phyloP scores from a whole-genome alignment of 352 stramenopile genomes.

The Phytophthora sp. region DNA sequence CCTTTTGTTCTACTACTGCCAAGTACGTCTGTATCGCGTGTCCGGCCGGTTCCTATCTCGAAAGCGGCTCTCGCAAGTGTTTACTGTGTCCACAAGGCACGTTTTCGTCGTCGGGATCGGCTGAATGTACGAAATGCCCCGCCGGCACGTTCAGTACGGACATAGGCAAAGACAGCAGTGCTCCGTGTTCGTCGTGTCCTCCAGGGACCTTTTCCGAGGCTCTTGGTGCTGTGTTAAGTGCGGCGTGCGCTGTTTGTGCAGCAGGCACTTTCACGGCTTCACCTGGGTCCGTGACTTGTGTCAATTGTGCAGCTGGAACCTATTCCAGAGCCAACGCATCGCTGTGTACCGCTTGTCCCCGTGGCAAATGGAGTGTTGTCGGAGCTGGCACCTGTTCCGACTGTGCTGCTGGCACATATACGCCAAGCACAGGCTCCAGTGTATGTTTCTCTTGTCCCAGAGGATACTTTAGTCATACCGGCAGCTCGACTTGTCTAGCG shows the following conservation, averaged over 20 bases:
- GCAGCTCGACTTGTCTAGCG: slow-evolving; percentile 36
- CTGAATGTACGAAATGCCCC: slow-evolving; percentile 54
- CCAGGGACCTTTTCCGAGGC: slow-evolving; percentile 53
- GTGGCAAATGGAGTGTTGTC: slow-evolving; percentile 50
- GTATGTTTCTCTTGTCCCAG: slow-evolving; percentile 58
- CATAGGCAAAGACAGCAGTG: slow-evolving; percentile 40
- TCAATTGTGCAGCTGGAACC: slow-evolving; percentile 36
- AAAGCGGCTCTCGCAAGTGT: slow-evolving; percentile 63
- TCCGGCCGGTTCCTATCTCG: slow-evolving; percentile 57
- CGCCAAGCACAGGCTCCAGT: slow-evolving; percentile 41
- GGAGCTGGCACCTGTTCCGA: slow-evolving; percentile 41
- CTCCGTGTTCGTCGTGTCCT: slow-evolving; percentile 54
- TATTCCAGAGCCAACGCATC: slow-evolving; percentile 53
- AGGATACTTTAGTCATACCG: slow-evolving; percentile 65
- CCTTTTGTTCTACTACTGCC: slow-evolving; percentile 49
- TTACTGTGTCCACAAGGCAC: slow-evolving; percentile 48
- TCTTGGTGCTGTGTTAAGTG: slow-evolving; percentile 37
- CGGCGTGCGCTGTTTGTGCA: slow-evolving; percentile 40
- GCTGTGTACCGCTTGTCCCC: slow-evolving; percentile 45
- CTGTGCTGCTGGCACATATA: slow-evolving; percentile 58
- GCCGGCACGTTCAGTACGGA: slow-evolving; percentile 56
- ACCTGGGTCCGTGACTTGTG: slow-evolving; percentile 28
- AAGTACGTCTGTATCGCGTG: slow-evolving; percentile 76
- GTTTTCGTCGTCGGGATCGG: slow-evolving; percentile 49
- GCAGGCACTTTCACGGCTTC: slow-evolving; percentile 30